phyloP scores from a whole-genome alignment of 208 protist genomes.

The Trypanosoma conorhini region DNA sequence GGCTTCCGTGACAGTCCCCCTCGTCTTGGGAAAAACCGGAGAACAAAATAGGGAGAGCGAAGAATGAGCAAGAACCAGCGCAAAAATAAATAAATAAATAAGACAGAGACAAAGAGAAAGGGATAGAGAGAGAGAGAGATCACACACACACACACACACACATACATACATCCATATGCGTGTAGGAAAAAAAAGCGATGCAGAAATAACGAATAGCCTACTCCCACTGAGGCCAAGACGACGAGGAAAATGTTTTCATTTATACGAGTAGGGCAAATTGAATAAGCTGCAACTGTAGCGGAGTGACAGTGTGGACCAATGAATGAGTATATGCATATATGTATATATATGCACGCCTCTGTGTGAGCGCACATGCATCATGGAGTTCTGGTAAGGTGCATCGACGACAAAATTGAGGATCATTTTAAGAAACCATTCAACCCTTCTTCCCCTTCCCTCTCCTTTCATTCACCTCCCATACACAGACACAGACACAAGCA shows the following conservation, averaged over 20 bases:
- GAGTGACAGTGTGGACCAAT: too few relatives aligned
- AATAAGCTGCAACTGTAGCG: too few relatives aligned
- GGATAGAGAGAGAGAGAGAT: neutral
- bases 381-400: too few relatives aligned
- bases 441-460: neutral
- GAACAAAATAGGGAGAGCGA: neutral
- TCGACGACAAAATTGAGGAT: too few relatives aligned
- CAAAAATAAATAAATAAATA: neutral
- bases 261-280: neutral
- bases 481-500: neutral
- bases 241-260: too few relatives aligned
- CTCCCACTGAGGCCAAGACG: too few relatives aligned
- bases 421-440: neutral
- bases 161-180: too few relatives aligned
- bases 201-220: too few relatives aligned
- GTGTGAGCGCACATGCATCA: too few relatives aligned
- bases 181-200: too few relatives aligned
- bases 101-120: neutral
- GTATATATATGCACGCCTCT: neutral
- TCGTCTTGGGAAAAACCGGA: neutral
- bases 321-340: too few relatives aligned
- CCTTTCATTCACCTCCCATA: neutral
- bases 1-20: neutral
- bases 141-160: too few relatives aligned
- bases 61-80: neutral